A percentile compares a stretch with the other conserved stretches of the same genome.
These are phyloP conservation scores for Stachybotrys echinatus DNA, from an alignment of 2,329 filamentous ascomycete species.

Conservation along the genomic window DNA sequence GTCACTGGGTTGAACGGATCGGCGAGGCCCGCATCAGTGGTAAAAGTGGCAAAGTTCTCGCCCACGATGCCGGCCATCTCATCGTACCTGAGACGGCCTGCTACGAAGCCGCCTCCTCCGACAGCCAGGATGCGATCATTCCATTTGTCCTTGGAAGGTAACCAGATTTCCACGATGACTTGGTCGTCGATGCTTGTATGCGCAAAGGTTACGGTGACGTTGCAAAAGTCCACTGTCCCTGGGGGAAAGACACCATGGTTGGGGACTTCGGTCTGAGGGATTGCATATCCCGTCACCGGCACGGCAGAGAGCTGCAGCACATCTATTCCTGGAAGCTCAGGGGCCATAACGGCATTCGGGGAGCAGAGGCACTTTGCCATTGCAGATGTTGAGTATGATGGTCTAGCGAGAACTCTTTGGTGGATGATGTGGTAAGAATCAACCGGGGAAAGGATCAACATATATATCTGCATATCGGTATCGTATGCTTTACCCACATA, in stretches of 20 bases:
- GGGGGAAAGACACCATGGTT: neutral
- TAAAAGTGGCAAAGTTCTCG: neutral
- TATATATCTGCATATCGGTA: too few species aligned
- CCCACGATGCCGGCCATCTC: neutral
- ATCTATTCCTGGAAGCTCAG: neutral
- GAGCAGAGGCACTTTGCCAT: neutral
- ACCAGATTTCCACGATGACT: neutral
- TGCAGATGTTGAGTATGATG: neutral
- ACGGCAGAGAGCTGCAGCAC: neutral
- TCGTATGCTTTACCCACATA: too few species aligned
- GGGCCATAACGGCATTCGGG: neutral
- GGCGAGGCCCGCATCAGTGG: neutral
- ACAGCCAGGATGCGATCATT: slow-evolving; percentile 1
- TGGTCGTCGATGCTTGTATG: neutral
- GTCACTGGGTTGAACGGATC: neutral
- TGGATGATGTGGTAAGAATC: too few species aligned
- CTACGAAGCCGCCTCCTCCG: neutral
- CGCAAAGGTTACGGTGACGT: neutral
- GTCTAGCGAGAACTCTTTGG: too few species aligned
- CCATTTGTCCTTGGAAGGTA: neutral
- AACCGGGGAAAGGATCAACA: too few species aligned
- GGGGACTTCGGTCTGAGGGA: neutral
- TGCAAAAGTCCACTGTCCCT: neutral
- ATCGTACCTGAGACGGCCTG: neutral
- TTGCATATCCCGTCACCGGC: neutral